phyloP scores from a whole-genome alignment of 139 green algal genomes.

The Chlorella sp. region DNA sequence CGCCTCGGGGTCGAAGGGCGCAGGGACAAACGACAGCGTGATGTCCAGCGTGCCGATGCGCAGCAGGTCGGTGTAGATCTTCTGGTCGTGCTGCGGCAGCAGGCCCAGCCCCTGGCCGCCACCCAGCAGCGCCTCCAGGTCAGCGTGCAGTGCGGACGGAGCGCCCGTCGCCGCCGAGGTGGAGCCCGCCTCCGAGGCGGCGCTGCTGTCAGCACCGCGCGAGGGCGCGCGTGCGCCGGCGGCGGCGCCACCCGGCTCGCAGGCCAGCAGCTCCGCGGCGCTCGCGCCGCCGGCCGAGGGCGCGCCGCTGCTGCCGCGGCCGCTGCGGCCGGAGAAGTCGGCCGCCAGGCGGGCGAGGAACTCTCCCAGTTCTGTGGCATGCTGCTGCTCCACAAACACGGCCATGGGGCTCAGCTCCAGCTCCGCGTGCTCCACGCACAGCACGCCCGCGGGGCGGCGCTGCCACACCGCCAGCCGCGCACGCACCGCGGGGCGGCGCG shows the following conservation, averaged over 20 bases:
- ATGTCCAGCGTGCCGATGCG: slow-evolving; percentile 53
- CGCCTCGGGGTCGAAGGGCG: slow-evolving; percentile 29
- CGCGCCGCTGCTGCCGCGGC: neutral
- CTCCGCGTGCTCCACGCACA: slow-evolving; percentile 71
- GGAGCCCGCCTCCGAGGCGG: neutral
- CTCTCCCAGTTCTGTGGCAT: slow-evolving; percentile 47
- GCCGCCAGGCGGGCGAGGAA: slow-evolving; percentile 22
- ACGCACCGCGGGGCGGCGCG: slow-evolving; percentile 13
- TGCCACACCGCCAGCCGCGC: slow-evolving; percentile 60
- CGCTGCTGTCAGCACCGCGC: neutral
- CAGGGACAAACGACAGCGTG: slow-evolving; percentile 65
- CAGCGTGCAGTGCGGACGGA: neutral
- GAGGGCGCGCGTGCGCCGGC: neutral
- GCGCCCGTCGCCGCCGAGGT: neutral
- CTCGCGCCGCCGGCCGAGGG: neutral
- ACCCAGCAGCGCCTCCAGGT: slow-evolving; percentile 21
- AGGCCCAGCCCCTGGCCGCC: neutral
- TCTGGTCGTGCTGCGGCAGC: slow-evolving; percentile 24
- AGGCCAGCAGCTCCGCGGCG: neutral
- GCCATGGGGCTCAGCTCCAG: slow-evolving; percentile 52
- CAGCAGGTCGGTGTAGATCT: slow-evolving; percentile 67
- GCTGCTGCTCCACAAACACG: slow-evolving; percentile 67
- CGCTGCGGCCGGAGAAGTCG: neutral
- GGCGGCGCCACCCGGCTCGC: neutral
- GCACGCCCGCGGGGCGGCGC: slow-evolving; percentile 60